Percentiles rank a stretch among this genome's conserved stretches.
Evolutionary conservation across 1,139 yeast genomes (phyloP).

Genomic region (Taiozyma sp.): DNA sequence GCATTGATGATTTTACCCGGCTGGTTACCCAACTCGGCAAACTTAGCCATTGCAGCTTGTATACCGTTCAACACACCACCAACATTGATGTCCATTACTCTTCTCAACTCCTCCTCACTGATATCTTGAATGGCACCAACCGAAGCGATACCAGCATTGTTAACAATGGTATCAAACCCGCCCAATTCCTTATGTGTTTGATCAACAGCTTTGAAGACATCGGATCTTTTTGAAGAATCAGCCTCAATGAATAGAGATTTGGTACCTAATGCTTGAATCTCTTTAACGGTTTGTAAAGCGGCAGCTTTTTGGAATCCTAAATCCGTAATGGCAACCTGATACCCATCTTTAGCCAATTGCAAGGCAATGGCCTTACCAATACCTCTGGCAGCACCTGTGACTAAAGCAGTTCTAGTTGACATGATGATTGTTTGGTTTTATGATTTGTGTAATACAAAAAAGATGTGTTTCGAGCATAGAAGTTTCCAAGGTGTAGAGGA

Average conservation of each 20-base stretch:
- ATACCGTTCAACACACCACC: constrained; percentile 29
- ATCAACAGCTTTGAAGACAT: constrained; percentile 25
- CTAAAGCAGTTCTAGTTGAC: constrained; percentile 24
- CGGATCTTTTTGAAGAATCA: constrained; percentile 23
- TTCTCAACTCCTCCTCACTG: constrained; percentile 21
- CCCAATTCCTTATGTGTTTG: constrained; percentile 24
- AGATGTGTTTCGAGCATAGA: no score
- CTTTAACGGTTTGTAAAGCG: constrained; percentile 18
- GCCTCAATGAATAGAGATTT: constrained; percentile 20
- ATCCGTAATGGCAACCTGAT: constrained; percentile 26
- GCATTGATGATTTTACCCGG: constrained; percentile 29
- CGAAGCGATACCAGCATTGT: constrained; percentile 30
- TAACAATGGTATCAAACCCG: constrained; percentile 27
- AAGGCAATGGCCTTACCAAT: constrained; percentile 28
- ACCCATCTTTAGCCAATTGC: constrained; percentile 24
- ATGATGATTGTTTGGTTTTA: neutral
- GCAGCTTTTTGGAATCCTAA: constrained; percentile 18
- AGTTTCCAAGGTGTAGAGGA: no score
- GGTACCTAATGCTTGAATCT: constrained; percentile 16
- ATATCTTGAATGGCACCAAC: constrained; percentile 21
- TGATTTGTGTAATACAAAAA: neutral
- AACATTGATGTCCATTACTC: constrained; percentile 23
- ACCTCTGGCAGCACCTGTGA: constrained; percentile 32
- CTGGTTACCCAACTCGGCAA: constrained; percentile 19
- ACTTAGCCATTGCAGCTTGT: constrained; percentile 29